phyloP scores from a whole-genome alignment of 2,329 filamentous ascomycete species.

The Capronia coronata region DNA sequence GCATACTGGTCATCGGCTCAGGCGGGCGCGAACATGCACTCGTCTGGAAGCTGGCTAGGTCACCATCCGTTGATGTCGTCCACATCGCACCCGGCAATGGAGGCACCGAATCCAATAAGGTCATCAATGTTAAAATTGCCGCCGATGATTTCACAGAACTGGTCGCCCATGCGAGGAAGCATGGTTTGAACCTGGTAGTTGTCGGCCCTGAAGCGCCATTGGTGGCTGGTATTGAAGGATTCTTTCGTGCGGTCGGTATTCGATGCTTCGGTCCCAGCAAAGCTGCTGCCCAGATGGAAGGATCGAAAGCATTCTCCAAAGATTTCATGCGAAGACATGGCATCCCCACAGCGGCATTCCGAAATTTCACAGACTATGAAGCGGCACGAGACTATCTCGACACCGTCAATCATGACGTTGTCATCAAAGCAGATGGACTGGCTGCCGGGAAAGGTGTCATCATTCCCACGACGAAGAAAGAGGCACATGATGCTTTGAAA shows the following conservation, averaged over 20 bases:
- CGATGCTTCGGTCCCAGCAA: constrained; percentile 79
- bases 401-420: constrained; percentile 62
- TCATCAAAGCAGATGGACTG: constrained; percentile 89
- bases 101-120: constrained; percentile 62
- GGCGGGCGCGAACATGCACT: constrained; percentile 92
- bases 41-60: constrained; percentile 88
- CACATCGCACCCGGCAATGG: constrained; percentile 70
- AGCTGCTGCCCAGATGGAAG: constrained; percentile 82
- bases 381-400: constrained; percentile 69
- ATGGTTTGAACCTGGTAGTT: constrained; percentile 73
- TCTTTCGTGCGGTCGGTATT: constrained; percentile 70
- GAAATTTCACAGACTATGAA: constrained; percentile 76
- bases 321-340: constrained; percentile 91
- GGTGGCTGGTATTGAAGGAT: constrained; percentile 79
- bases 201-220: constrained; percentile 91
- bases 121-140: constrained; percentile 65
- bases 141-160: constrained; percentile 72
- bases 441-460: constrained; percentile 96
- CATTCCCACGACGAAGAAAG: constrained; percentile 71
- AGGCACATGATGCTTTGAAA: constrained; percentile 73
- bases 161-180: constrained; percentile 65
- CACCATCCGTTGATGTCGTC: constrained; percentile 69
- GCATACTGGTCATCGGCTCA: constrained; percentile 82
- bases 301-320: constrained; percentile 94
- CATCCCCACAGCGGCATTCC: constrained; percentile 86